These are phyloP conservation scores for Artemisia annua DNA, from an alignment of 129 eudicot genomes.

Conservation along the genomic window DNA sequence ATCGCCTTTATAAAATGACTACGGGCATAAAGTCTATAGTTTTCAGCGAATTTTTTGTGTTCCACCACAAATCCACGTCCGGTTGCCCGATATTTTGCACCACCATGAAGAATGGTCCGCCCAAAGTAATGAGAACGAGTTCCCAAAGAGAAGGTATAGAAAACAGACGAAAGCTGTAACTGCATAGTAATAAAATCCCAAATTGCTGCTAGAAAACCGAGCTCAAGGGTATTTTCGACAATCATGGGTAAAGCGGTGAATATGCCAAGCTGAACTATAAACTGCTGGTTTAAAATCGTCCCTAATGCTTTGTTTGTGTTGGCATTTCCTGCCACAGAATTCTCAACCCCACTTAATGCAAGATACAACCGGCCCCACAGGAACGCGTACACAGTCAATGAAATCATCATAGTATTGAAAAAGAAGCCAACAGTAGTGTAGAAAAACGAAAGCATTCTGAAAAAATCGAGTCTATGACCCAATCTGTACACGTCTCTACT, in stretches of 20 bases:
- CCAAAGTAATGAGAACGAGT: constrained; percentile 95
- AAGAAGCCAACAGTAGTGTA: constrained; percentile 93
- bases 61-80: constrained; percentile 99
- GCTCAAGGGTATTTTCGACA: constrained; percentile 86
- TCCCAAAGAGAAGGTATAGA: constrained; percentile 86
- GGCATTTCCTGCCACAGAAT: constrained; percentile 36
- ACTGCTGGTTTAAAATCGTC: constrained; percentile 86
- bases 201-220: constrained; percentile 75
- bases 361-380: constrained; percentile 93
- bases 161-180: constrained; percentile 86
- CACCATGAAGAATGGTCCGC: constrained; percentile 92
- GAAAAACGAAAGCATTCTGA: constrained; percentile 93
- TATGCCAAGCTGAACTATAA: constrained; percentile 80
- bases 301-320: constrained; percentile 74
- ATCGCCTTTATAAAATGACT: constrained; percentile 93
- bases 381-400: constrained; percentile 86
- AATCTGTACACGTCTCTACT: constrained; percentile 91
- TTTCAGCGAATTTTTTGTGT: constrained; percentile 89
- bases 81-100: constrained; percentile 96
- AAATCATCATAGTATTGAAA: constrained; percentile 80
- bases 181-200: constrained; percentile 97
- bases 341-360: constrained; percentile 85
- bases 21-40: constrained; percentile 80
- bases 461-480: constrained; percentile 94
- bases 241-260: constrained; percentile 95